Base-by-base conservation (phyloP, 2,329 filamentous ascomycete genomes). In the Hortaea sp. region DNA sequence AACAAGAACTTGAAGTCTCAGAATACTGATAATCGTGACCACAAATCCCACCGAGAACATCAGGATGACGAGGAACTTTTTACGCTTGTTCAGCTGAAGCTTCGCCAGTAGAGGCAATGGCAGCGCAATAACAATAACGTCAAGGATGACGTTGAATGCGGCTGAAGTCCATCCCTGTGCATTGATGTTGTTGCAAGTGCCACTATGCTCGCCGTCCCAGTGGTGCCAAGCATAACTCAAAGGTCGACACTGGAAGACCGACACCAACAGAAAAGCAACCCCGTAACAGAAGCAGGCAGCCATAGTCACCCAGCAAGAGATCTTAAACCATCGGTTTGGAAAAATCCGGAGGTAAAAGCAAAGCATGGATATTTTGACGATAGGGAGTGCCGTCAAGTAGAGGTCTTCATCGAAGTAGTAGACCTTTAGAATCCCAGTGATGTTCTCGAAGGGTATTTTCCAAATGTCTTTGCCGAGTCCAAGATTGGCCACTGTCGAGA, bases 331-430 rank as follows among this genome's bases (percentile, higher is more conserved):
- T 11, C 53, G 47, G 10, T 62, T 48, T 11, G 54, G 54, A 40
- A 66, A 68, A 38, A 65, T 60, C 37, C 63, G 61, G 34, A 63
- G 56, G 49, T 65, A 64, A 6, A 63, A 56, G 27, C 56, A 56
- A 6, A 63, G 52, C 29, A 65, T 58, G 3, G 62, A 61, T 5
- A 60, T 53, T 48, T 66, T 66, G 49, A 59, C 64, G 38, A 64
- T 29, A 27, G 49, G 49, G 2, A 51, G 31, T n/a, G 39, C 43
- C 9, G 46, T 51, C n/a, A 49, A 31, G 41, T 51, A 51, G 7
- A 51, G 41, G 6, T 47, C 45, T 38, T 49, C 48, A 12, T 49
- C 48, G 28, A 39, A 47, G 30, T 47, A 49, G 34, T 49, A 44
- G 42, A 44, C 34, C 13, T 44, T 44, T 31, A 54, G 35, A 11